These are phyloP conservation scores for Cladosporium cucumerinum DNA, from an alignment of 2,329 filamentous ascomycete species.

Conservation along the genomic window DNA sequence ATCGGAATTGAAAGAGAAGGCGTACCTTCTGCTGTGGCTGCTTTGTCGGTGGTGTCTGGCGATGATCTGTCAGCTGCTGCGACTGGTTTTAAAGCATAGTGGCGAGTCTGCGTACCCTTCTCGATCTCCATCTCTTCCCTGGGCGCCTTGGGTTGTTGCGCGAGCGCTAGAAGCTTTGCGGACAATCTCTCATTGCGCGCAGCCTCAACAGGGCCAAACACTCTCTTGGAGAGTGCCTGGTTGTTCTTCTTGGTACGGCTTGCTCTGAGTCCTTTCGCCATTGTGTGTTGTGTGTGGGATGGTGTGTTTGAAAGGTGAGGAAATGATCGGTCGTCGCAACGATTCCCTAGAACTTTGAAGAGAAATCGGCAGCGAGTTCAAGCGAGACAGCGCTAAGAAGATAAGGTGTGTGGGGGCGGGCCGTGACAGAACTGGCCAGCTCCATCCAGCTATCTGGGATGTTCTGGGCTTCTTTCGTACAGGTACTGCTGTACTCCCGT, in stretches of 20 bases:
- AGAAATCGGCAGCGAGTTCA: conserved; percentile 13
- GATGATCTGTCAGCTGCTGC: not conserved
- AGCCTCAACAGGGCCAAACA: conserved; percentile 79
- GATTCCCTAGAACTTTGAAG: conserved; percentile 11
- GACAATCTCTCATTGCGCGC: conserved; percentile 80
- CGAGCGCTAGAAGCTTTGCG: conserved; percentile 78
- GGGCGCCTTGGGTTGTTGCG: conserved; percentile 67
- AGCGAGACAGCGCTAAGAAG: not conserved
- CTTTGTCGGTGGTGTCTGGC: conserved; percentile 7
- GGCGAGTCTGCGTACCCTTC: conserved; percentile 33
- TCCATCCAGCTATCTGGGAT: conserved; percentile 1
- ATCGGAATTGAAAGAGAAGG: conserved; percentile 17
- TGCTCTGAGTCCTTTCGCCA: conserved; percentile 85
- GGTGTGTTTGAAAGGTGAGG: conserved; percentile 8
- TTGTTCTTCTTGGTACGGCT: conserved; percentile 81
- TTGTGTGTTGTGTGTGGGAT: conserved; percentile 44
- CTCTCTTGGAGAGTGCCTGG: conserved; percentile 69
- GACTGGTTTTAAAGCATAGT: not conserved
- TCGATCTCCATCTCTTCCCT: conserved; percentile 47
- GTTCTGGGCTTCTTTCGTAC: not conserved
- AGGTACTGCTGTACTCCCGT: not conserved
- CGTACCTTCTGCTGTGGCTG: conserved; percentile 15
- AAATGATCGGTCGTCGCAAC: conserved; percentile 1
- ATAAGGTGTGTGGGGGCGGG: conserved; percentile 13
- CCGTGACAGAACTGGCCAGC: conserved; percentile 8